A percentile compares a stretch with the other conserved stretches of the same genome.
Evolutionary conservation across 495 filamentous ascomycete species (phyloP).

Genomic region (Pseudotulostoma volvatum): DNA sequence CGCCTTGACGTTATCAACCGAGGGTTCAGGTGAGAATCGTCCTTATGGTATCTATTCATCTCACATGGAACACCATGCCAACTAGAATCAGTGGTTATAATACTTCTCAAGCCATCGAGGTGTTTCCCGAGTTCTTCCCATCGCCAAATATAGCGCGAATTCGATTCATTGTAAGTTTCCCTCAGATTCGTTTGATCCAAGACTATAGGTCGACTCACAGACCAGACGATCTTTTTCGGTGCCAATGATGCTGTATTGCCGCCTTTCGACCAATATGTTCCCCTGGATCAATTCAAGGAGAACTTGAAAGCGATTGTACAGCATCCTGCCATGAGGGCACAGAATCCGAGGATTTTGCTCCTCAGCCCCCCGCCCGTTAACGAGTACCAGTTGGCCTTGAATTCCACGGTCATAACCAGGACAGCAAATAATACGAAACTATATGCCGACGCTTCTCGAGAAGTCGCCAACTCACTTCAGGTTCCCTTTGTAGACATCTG

Average conservation of each 20-base stretch:
- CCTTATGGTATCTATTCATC: not conserved
- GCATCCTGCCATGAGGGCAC: slow-evolving; percentile 48
- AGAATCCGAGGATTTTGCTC: slow-evolving; percentile 56
- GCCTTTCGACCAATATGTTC: slow-evolving; percentile 51
- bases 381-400: slow-evolving; percentile 46
- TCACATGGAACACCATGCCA: not conserved
- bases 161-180: slow-evolving; percentile 44
- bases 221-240: slow-evolving; percentile 66
- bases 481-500: slow-evolving; percentile 62
- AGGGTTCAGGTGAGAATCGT: slow-evolving; percentile 38
- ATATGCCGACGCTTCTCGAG: slow-evolving; percentile 54
- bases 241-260: slow-evolving; percentile 70
- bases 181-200: not conserved
- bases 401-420: slow-evolving; percentile 38
- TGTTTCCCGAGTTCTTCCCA: slow-evolving; percentile 42
- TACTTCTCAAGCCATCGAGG: slow-evolving; percentile 43
- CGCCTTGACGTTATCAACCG: slow-evolving; percentile 53
- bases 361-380: slow-evolving; percentile 69
- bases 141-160: slow-evolving; percentile 37
- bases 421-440: slow-evolving; percentile 44
- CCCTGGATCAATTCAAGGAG: slow-evolving; percentile 49
- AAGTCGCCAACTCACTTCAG: slow-evolving; percentile 44
- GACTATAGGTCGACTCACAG: slow-evolving; percentile 3
- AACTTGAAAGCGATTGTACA: slow-evolving; percentile 55
- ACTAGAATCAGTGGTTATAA: slow-evolving; percentile 43